These are phyloP conservation scores for Calophaca sinica DNA, from an alignment of 306 rosid genomes.

Conservation along the genomic window DNA sequence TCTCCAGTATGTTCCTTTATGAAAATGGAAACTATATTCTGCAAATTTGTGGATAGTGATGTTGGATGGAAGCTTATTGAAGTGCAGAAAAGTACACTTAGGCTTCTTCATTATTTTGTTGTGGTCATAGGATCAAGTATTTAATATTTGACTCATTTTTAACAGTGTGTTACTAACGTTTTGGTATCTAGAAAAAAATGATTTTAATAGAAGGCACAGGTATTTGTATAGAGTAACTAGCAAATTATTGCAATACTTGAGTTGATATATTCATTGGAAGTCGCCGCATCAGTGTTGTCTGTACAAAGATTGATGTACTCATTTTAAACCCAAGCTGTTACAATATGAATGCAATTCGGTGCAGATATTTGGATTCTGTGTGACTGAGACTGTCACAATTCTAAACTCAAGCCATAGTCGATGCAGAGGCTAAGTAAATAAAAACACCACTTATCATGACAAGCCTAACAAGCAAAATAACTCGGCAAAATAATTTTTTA, in stretches of 20 bases:
- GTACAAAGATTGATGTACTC: slow-evolving; percentile 14
- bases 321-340: not conserved
- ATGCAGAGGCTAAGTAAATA: not conserved
- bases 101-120: slow-evolving; percentile 17
- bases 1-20: slow-evolving; percentile 12
- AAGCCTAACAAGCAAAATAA: too few species aligned
- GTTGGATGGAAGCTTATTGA: slow-evolving; percentile 7
- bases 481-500: too few species aligned
- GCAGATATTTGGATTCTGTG: not conserved
- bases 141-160: too few species aligned
- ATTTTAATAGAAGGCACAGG: not conserved
- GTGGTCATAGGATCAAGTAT: not conserved
- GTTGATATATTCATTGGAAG: not conserved
- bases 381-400: not conserved
- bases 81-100: not conserved
- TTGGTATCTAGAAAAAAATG: slow-evolving; percentile 4
- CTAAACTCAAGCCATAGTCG: not conserved
- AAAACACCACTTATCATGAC: not conserved
- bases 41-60: slow-evolving; percentile 29
- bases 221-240: not conserved
- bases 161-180: slow-evolving; percentile 1
- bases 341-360: not conserved
- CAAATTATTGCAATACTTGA: not conserved
- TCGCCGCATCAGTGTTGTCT: not conserved
- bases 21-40: slow-evolving; percentile 5